phyloP scores from a whole-genome alignment of 2,329 filamentous ascomycete species.

The Beauveria caledonica region DNA sequence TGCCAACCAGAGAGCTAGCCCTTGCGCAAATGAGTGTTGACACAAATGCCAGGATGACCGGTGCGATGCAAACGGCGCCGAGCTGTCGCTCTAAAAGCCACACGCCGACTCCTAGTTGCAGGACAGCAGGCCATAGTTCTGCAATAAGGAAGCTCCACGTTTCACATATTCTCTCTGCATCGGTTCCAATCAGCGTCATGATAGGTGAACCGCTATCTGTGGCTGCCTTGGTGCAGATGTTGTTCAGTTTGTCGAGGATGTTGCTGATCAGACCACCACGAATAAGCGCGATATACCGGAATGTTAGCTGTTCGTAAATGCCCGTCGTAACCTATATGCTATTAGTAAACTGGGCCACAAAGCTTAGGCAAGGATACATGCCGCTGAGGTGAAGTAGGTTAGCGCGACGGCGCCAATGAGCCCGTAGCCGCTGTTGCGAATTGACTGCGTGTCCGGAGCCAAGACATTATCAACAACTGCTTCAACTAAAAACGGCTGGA shows the following conservation, averaged over 20 bases:
- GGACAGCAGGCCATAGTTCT: conserved; percentile 3
- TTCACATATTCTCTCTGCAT: conserved; percentile 8
- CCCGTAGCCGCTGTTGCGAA: conserved; percentile 4
- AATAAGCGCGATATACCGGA: conserved; percentile 5
- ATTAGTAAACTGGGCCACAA: neutral
- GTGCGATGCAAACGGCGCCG: conserved; percentile 13
- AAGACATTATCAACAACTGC: conserved; percentile 3
- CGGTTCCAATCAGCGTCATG: conserved; percentile 9
- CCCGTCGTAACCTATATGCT: conserved; percentile 2
- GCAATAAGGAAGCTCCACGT: conserved; percentile 4
- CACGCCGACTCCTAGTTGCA: conserved; percentile 10
- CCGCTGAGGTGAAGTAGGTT: neutral
- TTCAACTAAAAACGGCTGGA: conserved; percentile 2
- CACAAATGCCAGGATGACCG: conserved; percentile 7
- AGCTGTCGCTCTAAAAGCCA: conserved; percentile 13
- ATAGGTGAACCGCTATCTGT: neutral
- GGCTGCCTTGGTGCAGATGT: neutral
- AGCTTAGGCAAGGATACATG: neutral
- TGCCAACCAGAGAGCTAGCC: neutral
- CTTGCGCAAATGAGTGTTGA: neutral
- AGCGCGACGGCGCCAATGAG: conserved; percentile 7
- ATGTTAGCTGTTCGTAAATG: conserved; percentile 7
- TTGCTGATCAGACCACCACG: conserved; percentile 5
- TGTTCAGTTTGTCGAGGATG: conserved; percentile 4
- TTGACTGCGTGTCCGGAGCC: neutral